Evolutionary conservation across 176 grass and related monocot genomes (phyloP), one percentile per base, ranked within the genome.

Genomic region (Oryza rufipogon): DNA sequence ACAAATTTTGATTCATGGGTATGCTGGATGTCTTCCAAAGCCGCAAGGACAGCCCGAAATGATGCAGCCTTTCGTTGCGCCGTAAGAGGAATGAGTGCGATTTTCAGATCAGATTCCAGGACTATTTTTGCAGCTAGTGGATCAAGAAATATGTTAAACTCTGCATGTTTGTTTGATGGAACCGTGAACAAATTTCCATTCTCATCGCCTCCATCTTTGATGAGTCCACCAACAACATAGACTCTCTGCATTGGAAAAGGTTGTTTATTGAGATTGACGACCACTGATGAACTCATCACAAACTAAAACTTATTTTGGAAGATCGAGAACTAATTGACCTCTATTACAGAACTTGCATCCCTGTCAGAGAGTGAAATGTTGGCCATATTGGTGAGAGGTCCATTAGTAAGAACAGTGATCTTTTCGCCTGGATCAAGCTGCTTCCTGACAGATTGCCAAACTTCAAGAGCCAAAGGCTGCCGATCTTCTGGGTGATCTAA

Each of bases 81-180:
- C 1, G 68, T 38, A 46, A 95, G 87, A 66, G 93, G 96, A 85
- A 98, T 68, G 7, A 98, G 80, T 2, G 91, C 94, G 84, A 87
- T 91, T 39, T 83, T 66, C 64, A 95, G 38, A 54, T 82, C 51
- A 10, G 96, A 98, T 82, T 94, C 78, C 9, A 96, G 51, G 9
- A 98, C 78, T 20, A 34, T 79, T 75, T 91, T 96, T 10, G 91
- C 89, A 39, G 96, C 91, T 77, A 88, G 23, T 26, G 93, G 96
- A 89, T 98, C 96, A 47, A 98, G 93, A 79, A 92, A 98, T 76
- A 95, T 89, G 81, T 95, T 98, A 47, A 96, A 89, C 66, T 98
- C 96, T 11, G 96, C 85, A 45, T 92, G 90, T 68, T 30, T 85
- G 48, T 95, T 98, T 9, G 85, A 63, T 22, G 77, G 87, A 64